These are phyloP conservation scores for Pseudonectria foliicola DNA, from an alignment of 2,329 filamentous ascomycete species.

Conservation along the genomic window DNA sequence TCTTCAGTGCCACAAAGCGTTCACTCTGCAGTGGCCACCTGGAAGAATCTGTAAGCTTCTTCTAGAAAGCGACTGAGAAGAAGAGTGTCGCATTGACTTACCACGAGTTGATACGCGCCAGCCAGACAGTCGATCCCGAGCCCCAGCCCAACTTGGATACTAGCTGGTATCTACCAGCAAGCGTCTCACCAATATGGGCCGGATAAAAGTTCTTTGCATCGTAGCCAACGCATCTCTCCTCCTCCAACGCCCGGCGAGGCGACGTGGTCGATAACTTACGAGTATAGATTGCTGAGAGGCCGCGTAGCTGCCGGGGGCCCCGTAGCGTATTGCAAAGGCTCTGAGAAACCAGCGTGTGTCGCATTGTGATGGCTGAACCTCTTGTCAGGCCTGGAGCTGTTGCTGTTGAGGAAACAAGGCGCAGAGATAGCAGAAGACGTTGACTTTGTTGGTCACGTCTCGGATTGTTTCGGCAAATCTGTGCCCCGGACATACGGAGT, in stretches of 20 bases:
- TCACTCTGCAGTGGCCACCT: constrained; percentile 20
- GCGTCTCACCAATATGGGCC: constrained; percentile 24
- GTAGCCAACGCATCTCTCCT: constrained; percentile 19
- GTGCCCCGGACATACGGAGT: too few relatives aligned
- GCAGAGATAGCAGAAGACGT: too few relatives aligned
- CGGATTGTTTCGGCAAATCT: too few relatives aligned
- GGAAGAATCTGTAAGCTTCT: not conserved
- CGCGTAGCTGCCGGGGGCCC: too few relatives aligned
- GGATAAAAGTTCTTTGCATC: constrained; percentile 25
- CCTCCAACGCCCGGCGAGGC: constrained; percentile 12
- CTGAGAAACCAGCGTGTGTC: too few relatives aligned
- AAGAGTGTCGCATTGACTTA: constrained; percentile 12
- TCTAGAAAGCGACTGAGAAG: not conserved
- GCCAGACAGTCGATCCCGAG: constrained; percentile 33
- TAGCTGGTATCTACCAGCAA: constrained; percentile 29
- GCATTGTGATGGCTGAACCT: too few relatives aligned
- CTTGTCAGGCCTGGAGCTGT: too few relatives aligned
- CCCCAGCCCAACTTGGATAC: constrained; percentile 32
- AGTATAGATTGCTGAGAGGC: too few relatives aligned
- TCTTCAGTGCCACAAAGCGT: constrained; percentile 21
- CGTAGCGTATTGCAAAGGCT: too few relatives aligned
- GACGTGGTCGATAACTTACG: too few relatives aligned
- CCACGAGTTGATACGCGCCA: constrained; percentile 21
- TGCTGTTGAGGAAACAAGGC: too few relatives aligned
- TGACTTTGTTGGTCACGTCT: too few relatives aligned